A percentile compares a stretch with the other conserved stretches of the same genome.
Evolutionary conservation across 202 grass and related monocot species (phyloP).

Genomic region (Digitaria exilis): DNA sequence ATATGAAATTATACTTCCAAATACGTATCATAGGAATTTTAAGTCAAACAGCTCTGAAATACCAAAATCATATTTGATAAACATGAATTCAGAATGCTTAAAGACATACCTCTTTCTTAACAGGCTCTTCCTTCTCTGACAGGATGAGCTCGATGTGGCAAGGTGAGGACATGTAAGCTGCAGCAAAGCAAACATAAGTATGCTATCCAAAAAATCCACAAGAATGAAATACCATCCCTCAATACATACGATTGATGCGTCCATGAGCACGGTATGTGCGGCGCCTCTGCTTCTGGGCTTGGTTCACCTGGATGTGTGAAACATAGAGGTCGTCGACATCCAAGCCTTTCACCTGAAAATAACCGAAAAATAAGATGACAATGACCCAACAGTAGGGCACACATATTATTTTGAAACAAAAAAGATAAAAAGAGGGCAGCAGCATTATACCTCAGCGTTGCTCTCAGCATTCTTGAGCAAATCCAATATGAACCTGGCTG

Average conservation of each 20-base stretch:
- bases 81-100: neutral
- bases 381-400: neutral
- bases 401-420: neutral
- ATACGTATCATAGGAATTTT: neutral
- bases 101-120: conserved; percentile 68
- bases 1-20: neutral
- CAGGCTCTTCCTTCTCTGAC: conserved; percentile 88
- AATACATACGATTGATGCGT: conserved; percentile 71
- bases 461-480: conserved; percentile 85
- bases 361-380: neutral
- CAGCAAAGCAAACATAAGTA: conserved; percentile 18
- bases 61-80: neutral
- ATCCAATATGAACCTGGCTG: conserved; percentile 70
- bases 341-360: conserved; percentile 69
- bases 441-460: conserved; percentile 60
- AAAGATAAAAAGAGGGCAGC: neutral
- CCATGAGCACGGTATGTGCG: conserved; percentile 86
- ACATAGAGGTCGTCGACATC: conserved; percentile 78
- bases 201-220: neutral
- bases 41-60: neutral
- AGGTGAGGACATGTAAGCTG: conserved; percentile 91
- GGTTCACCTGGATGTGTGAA: conserved; percentile 91
- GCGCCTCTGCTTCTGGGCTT: conserved; percentile 82
- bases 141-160: conserved; percentile 87
- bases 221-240: neutral